Conservation (phyloP, 2,329 filamentous ascomycete genomes). For the Pestalotiopsis sp. region DNA sequence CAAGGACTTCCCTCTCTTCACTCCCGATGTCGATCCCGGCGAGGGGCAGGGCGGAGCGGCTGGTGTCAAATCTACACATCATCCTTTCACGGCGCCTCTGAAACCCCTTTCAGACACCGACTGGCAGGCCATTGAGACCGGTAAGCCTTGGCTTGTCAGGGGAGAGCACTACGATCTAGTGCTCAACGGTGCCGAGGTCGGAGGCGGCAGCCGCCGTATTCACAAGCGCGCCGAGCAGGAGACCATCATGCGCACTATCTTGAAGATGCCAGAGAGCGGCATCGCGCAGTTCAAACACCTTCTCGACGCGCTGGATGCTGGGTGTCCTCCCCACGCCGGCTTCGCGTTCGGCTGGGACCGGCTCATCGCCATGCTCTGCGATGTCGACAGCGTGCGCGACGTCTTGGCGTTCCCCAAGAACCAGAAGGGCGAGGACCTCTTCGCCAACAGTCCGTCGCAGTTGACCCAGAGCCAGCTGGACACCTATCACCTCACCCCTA, state of each 20-base stretch:
- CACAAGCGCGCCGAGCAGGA: slow-evolving; percentile 83
- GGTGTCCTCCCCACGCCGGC: slow-evolving; percentile 93
- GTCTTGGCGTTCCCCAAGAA: slow-evolving; percentile 98
- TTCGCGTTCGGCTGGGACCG: slow-evolving; percentile 93
- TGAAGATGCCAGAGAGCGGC: slow-evolving; percentile 74
- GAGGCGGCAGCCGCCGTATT: slow-evolving; percentile 90
- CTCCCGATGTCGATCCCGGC: slow-evolving; percentile 58
- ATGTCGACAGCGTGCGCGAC: slow-evolving; percentile 78
- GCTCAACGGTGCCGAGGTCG: slow-evolving; percentile 91
- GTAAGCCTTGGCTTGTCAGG: slow-evolving; percentile 64
- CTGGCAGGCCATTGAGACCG: slow-evolving; percentile 61
- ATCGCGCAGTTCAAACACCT: slow-evolving; percentile 85
- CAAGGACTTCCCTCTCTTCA: slow-evolving; percentile 90
- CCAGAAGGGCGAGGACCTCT: slow-evolving; percentile 82
- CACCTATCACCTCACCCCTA: slow-evolving; percentile 45
- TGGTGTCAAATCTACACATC: slow-evolving; percentile 86
- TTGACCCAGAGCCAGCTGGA: slow-evolving; percentile 61
- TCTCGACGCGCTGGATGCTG: slow-evolving; percentile 77
- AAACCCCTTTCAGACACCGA: slow-evolving; percentile 72
- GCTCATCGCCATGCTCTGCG: slow-evolving; percentile 77
- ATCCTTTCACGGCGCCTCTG: slow-evolving; percentile 92
- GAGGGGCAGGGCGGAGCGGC: slow-evolving; percentile 82
- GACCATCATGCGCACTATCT: slow-evolving; percentile 79
- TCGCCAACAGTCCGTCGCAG: slow-evolving; percentile 76
- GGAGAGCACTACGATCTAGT: slow-evolving; percentile 97